Percentiles rank a stretch among this genome's conserved stretches.
These are phyloP conservation scores for Sugiyamaella lignohabitans DNA, from an alignment of 805 yeast genomes.

Conservation along the genomic window DNA sequence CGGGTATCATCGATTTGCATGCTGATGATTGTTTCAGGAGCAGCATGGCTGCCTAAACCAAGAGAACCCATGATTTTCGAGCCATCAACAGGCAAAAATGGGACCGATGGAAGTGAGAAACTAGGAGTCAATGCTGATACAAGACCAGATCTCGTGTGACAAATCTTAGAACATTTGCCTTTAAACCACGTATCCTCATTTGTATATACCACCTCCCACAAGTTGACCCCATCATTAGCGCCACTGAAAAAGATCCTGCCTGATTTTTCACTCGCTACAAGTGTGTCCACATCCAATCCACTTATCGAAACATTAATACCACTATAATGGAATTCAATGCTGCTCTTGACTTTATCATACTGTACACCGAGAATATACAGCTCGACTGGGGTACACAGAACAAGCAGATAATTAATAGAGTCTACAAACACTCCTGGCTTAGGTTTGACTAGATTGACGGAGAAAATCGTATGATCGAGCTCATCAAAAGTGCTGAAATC, in stretches of 20 bases:
- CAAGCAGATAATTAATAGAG: constrained; percentile 61
- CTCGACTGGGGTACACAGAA: constrained; percentile 75
- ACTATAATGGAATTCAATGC: constrained; percentile 70
- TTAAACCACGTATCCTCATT: constrained; percentile 82
- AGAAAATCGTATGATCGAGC: constrained; percentile 65
- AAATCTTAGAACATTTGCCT: constrained; percentile 73
- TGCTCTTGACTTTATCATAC: constrained; percentile 34
- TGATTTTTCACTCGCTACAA: constrained; percentile 48
- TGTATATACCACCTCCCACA: constrained; percentile 85
- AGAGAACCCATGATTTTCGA: neutral
- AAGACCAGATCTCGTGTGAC: constrained; percentile 65
- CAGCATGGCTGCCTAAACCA: constrained; percentile 8
- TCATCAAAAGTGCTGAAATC: constrained; percentile 81
- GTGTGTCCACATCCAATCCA: constrained; percentile 62
- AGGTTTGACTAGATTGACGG: constrained; percentile 76
- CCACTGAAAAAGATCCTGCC: constrained; percentile 83
- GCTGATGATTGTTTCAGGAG: constrained; percentile 56
- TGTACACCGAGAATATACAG: constrained; percentile 72
- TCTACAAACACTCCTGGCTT: constrained; percentile 74
- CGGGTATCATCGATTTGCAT: constrained; percentile 72
- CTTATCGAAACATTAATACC: constrained; percentile 73
- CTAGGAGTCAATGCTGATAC: constrained; percentile 29
- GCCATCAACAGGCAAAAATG: neutral
- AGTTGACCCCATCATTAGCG: constrained; percentile 61
- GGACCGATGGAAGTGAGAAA: constrained; percentile 4